Percentiles rank a stretch among this genome's conserved stretches.
Conservation (phyloP, 768 basidiomycete genomes). For the Collybia nuda region DNA sequence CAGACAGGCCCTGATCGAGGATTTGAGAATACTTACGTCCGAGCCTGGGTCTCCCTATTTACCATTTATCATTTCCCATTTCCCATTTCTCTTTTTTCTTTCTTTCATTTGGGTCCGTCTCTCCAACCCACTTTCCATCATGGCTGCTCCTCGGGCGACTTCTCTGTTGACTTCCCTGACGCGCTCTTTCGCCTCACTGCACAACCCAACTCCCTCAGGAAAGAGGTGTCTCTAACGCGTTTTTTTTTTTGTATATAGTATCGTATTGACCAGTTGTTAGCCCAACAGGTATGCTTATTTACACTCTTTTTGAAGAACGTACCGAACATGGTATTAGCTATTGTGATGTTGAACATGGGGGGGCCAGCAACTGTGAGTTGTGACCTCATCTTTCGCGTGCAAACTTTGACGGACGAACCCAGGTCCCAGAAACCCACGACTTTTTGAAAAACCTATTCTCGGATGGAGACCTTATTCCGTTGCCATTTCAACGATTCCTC, state of each 20-base stretch:
- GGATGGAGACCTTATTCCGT: conserved; percentile 91
- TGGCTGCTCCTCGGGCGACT: conserved; percentile 14
- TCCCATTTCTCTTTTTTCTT: conserved; percentile 16
- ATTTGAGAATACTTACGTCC: not conserved
- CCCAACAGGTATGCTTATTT: conserved; percentile 53
- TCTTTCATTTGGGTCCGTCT: conserved; percentile 10
- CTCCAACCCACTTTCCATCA: conserved; percentile 10
- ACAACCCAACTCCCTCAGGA: conserved; percentile 32
- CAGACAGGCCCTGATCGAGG: not conserved
- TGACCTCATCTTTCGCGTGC: conserved; percentile 2
- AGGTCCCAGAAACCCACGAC: conserved; percentile 91
- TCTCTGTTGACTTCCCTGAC: conserved; percentile 23
- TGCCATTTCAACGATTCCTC: conserved; percentile 86
- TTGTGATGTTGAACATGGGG: conserved; percentile 99
- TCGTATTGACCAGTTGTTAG: conserved; percentile 29
- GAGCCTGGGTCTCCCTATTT: not conserved
- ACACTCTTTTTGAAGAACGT: conserved; percentile 6
- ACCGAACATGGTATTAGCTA: conserved; percentile 41
- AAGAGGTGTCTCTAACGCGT: conserved; percentile 38
- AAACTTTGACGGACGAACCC: conserved; percentile 9
- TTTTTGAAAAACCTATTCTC: conserved; percentile 92
- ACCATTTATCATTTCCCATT: not conserved
- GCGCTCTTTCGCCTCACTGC: conserved; percentile 45
- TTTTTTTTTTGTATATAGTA: conserved; percentile 7
- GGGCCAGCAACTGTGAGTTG: conserved; percentile 84